Conservation (phyloP, 495 filamentous ascomycete genomes). For the Neurospora sublineolata region DNA sequence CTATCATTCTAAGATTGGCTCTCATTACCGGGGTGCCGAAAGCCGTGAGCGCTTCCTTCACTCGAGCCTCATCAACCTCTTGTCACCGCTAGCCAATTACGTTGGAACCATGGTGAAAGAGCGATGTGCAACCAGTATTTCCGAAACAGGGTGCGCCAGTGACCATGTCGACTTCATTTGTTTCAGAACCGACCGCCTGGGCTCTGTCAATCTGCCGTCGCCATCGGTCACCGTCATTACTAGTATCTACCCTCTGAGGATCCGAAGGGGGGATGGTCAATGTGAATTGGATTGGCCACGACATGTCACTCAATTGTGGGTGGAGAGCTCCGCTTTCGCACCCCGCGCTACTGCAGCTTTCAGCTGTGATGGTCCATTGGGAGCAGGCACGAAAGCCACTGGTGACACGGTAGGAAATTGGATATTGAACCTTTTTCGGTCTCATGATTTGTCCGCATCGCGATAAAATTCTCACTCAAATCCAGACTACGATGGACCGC, state of each 20-base stretch:
- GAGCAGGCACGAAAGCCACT: neutral
- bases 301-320: neutral
- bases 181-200: neutral
- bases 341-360: neutral
- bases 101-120: neutral
- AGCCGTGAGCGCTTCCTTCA: neutral
- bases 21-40: neutral
- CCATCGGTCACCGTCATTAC: neutral
- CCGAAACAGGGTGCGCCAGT: neutral
- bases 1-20: neutral
- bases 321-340: neutral
- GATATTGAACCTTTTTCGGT: neutral
- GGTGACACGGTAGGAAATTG: neutral
- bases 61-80: neutral
- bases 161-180: neutral
- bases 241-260: neutral
- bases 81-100: neutral
- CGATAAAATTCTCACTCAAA: neutral
- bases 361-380: neutral
- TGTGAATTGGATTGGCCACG: neutral
- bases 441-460: neutral
- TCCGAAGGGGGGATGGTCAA: neutral
- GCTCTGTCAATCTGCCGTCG: neutral
- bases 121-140: neutral
- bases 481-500: neutral